phyloP scores from a whole-genome alignment of 2,329 filamentous ascomycete genomes.

The Colletotrichum brevisporum region DNA sequence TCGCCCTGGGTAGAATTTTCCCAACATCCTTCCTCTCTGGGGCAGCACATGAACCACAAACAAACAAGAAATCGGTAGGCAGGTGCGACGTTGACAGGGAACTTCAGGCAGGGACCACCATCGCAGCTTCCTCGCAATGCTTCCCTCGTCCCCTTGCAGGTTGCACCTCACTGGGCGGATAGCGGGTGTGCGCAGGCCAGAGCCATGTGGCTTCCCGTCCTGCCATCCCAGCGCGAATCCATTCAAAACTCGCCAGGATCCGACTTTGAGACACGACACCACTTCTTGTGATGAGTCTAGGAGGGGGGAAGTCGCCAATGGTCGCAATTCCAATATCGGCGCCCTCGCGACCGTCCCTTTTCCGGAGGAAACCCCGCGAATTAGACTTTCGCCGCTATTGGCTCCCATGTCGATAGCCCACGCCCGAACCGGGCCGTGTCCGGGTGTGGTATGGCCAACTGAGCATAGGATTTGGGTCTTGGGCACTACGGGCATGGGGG shows the following conservation, averaged over 20 bases:
- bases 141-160: neutral
- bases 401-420: slow-evolving; percentile 11
- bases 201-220: slow-evolving; percentile 32
- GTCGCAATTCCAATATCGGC: slow-evolving; percentile 17
- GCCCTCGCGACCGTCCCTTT: slow-evolving; percentile 9
- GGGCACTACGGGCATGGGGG: neutral
- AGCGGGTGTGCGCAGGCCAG: neutral
- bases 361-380: slow-evolving; percentile 26
- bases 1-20: slow-evolving; percentile 14
- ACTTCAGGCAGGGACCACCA: slow-evolving; percentile 24
- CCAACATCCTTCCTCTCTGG: neutral
- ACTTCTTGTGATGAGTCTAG: slow-evolving; percentile 2
- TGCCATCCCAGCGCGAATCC: slow-evolving; percentile 9
- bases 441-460: too few relatives aligned
- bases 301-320: slow-evolving; percentile 4
- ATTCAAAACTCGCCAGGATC: neutral
- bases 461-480: too few relatives aligned
- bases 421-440: slow-evolving; percentile 1
- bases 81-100: slow-evolving; percentile 27
- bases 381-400: slow-evolving; percentile 29
- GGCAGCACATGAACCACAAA: slow-evolving; percentile 22
- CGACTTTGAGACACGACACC: slow-evolving; percentile 4
- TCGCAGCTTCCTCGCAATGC: slow-evolving; percentile 20
- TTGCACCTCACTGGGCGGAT: too few relatives aligned
- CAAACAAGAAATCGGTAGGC: slow-evolving; percentile 31